Conservation (phyloP, 1,139 yeast genomes). For the Suhomyces kunorum region DNA sequence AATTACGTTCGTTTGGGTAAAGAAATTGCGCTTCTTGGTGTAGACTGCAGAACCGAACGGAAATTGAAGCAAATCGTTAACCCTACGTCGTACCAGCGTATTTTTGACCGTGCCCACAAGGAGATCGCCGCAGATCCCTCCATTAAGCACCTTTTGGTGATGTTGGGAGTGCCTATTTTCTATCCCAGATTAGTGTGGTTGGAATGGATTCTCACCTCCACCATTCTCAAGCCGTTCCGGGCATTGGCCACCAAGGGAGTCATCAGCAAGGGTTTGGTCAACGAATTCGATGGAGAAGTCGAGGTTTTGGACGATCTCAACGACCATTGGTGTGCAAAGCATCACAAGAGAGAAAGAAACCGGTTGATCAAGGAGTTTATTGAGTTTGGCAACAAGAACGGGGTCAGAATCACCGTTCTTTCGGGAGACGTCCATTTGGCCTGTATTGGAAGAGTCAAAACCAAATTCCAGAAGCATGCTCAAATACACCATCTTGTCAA, state of each 20-base stretch:
- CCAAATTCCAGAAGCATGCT: slow-evolving; percentile 54
- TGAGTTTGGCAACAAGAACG: slow-evolving; percentile 60
- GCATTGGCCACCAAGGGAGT: slow-evolving; percentile 69
- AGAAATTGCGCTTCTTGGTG: slow-evolving; percentile 67
- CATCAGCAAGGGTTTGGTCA: slow-evolving; percentile 68
- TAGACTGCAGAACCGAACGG: slow-evolving; percentile 94
- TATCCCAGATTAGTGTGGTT: slow-evolving; percentile 93
- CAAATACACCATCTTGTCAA: slow-evolving; percentile 29
- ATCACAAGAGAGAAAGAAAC: slow-evolving; percentile 81
- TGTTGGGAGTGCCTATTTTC: slow-evolving; percentile 92
- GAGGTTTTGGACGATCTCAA: slow-evolving; percentile 90
- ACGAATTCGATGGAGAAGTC: slow-evolving; percentile 87
- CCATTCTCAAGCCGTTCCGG: slow-evolving; percentile 63
- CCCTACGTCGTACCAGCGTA: slow-evolving; percentile 52
- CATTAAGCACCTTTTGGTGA: slow-evolving; percentile 72
- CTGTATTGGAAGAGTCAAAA: slow-evolving; percentile 74
- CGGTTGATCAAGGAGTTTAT: slow-evolving; percentile 55
- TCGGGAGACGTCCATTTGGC: slow-evolving; percentile 94
- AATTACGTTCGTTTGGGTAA: slow-evolving; percentile 72
- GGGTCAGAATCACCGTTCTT: slow-evolving; percentile 76
- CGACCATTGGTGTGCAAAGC: slow-evolving; percentile 93
- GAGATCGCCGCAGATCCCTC: slow-evolving; percentile 57
- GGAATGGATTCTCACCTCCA: slow-evolving; percentile 69
- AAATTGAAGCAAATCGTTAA: slow-evolving; percentile 60
- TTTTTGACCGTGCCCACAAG: slow-evolving; percentile 58